Base-by-base conservation (phyloP, 192 early-diverging fungal species). In the Backusella parvicylindrica region DNA sequence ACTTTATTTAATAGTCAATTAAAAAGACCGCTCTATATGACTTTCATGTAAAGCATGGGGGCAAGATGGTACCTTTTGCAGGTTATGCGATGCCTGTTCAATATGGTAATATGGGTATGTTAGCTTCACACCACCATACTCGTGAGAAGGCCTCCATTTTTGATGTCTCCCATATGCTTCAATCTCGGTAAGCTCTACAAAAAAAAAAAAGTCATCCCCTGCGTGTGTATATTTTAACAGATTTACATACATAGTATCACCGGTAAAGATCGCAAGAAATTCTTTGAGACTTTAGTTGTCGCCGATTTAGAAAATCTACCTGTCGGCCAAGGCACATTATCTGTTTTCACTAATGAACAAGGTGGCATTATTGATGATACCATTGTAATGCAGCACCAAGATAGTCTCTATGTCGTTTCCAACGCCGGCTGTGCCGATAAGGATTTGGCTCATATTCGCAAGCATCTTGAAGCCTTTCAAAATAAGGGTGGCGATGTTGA, bases 301-400 rank as follows among this genome's bases (percentile, higher is more conserved):
- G 98, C 89, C 38, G 98, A 99, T 77, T 78, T 96, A 30, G 78
- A 91, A 74, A 91, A 87, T 49, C 84, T 99, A 32, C 92, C 92
- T 15, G 87, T 92, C 3, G 95, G 92, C 64, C 80, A 84, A 31
- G 92, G 92, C 8, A 96, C 95, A 12, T 84, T 99, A 9, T 96
- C 97, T 28, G 86, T 99, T 68, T 95, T 98, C 79, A 98, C 96
- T 50, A 99, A 98, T 86, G 94, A 94, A 75, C 85, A 93, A 40
- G 98, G 98, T 38, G 98, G 98, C 60, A 99, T 99, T 71, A 96
- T 98, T 77, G 98, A 99, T 76, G 98, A 99, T 79, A 97, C 95
- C 15, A 94, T 99, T 77, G 90, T 99, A 81, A 95, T 95, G 84
- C 94, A 95, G 81, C 90, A 94, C 30, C 79, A 88, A 15, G 87